These are phyloP conservation scores for Talaromyces sp. DNA, from an alignment of 2,329 filamentous ascomycete species.

Conservation along the genomic window DNA sequence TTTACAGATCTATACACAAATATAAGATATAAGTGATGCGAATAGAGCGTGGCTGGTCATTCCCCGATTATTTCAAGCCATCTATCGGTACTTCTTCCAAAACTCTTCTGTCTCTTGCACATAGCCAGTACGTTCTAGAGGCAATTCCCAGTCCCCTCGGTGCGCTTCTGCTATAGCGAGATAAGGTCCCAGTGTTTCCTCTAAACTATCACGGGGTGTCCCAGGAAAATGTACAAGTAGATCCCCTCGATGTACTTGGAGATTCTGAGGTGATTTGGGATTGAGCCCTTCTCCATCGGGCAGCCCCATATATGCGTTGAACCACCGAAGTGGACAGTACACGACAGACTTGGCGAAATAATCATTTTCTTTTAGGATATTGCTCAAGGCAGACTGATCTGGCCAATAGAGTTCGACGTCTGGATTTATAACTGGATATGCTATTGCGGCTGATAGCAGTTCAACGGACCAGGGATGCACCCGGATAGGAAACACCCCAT, in stretches of 20 bases:
- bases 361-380: constrained; percentile 9
- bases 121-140: constrained; percentile 21
- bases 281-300: constrained; percentile 20
- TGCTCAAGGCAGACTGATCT: constrained; percentile 17
- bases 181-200: constrained; percentile 22
- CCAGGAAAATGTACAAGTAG: constrained; percentile 28
- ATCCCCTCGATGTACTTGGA: constrained; percentile 18
- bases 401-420: constrained; percentile 16
- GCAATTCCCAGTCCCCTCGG: constrained; percentile 20
- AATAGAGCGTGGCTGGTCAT: no score
- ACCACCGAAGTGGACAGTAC: constrained; percentile 22
- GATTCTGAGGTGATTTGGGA: background rate
- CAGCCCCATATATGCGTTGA: constrained; percentile 23
- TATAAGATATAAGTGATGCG: no score
- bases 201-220: constrained; percentile 16
- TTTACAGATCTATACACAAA: no score
- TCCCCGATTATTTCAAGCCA: background rate
- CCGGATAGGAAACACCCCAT: constrained; percentile 27
- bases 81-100: constrained; percentile 14
- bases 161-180: constrained; percentile 19
- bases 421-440: constrained; percentile 20
- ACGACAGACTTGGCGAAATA: constrained; percentile 12
- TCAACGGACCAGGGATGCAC: constrained; percentile 28
- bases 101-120: constrained; percentile 17
- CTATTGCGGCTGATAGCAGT: constrained; percentile 23